These are phyloP conservation scores for Rhypophila decipiens DNA, from an alignment of 495 filamentous ascomycete genomes.

Conservation along the genomic window DNA sequence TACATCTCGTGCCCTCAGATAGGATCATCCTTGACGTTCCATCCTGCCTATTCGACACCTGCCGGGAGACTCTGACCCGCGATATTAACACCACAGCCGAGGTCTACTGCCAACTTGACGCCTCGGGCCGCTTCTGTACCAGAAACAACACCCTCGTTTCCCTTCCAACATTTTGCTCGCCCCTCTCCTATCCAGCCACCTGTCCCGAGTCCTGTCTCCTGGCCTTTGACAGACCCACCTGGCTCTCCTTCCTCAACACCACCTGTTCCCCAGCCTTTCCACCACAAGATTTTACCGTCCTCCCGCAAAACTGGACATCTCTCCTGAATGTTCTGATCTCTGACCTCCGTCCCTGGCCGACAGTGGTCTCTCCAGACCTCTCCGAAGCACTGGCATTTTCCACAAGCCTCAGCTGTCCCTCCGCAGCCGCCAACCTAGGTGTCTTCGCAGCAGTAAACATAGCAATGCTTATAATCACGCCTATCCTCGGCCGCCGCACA, in stretches of 20 bases:
- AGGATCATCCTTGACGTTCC: no score
- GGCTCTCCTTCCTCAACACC: not conserved
- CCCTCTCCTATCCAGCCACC: not conserved
- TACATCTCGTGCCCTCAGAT: no score
- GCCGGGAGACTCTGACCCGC: not conserved
- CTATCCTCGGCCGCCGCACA: conserved; percentile 1
- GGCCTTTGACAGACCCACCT: not conserved
- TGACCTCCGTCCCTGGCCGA: not conserved
- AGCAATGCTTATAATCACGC: conserved; percentile 1
- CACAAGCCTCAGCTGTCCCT: not conserved
- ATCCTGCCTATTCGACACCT: not conserved
- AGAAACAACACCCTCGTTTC: not conserved
- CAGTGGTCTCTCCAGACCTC: no score
- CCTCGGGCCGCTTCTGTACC: not conserved
- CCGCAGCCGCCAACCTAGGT: not conserved
- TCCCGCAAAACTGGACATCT: not conserved
- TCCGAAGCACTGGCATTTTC: no score
- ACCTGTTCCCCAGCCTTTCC: not conserved
- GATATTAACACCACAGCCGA: not conserved
- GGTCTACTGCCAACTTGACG: not conserved
- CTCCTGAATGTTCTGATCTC: not conserved
- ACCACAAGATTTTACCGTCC: not conserved
- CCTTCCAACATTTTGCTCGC: not conserved
- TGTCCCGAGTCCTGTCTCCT: not conserved
- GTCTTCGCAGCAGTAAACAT: conserved; percentile 1